A percentile compares a stretch with the other conserved stretches of the same genome.
Evolutionary conservation across 1,284 basidiomycete genomes (phyloP).

Genomic region (Peniophora sp.): DNA sequence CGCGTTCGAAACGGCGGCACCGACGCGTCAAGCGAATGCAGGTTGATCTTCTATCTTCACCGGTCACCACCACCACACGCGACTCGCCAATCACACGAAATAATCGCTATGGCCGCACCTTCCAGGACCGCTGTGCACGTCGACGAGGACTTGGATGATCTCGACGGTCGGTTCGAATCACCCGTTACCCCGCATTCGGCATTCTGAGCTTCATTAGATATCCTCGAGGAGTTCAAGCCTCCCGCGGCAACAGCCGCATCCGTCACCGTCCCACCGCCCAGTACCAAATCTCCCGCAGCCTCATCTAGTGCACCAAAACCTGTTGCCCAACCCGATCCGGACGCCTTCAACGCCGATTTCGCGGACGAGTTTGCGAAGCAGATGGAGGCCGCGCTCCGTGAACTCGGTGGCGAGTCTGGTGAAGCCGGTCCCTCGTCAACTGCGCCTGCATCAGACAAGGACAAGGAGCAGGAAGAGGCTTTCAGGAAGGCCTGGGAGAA

Average conservation of each 20-base stretch:
- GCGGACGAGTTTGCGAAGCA: constrained; percentile 68
- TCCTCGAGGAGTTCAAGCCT: constrained; percentile 42
- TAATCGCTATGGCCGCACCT: not conserved
- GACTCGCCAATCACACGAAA: too few species aligned
- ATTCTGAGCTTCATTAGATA: constrained; percentile 30
- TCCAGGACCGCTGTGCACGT: constrained; percentile 15
- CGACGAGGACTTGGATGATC: constrained; percentile 69
- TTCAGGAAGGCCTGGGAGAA: constrained; percentile 70
- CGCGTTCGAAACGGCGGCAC: too few species aligned
- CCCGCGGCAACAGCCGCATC: constrained; percentile 11
- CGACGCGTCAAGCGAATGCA: too few species aligned
- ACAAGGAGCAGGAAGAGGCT: constrained; percentile 25
- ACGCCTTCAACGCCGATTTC: constrained; percentile 41
- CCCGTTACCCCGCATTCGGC: constrained; percentile 1
- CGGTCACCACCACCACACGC: too few species aligned
- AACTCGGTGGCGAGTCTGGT: constrained; percentile 40
- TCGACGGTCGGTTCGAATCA: constrained; percentile 46
- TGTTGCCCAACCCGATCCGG: constrained; percentile 25
- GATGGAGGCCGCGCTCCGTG: constrained; percentile 82
- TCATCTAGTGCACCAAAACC: constrained; percentile 11
- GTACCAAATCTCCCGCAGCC: constrained; percentile 14
- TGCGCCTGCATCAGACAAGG: constrained; percentile 16
- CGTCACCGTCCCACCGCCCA: constrained; percentile 21
- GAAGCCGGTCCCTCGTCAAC: constrained; percentile 14
- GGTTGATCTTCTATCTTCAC: too few species aligned